phyloP scores from a whole-genome alignment of 306 rosid genomes.

The Begonia fuchsioides region DNA sequence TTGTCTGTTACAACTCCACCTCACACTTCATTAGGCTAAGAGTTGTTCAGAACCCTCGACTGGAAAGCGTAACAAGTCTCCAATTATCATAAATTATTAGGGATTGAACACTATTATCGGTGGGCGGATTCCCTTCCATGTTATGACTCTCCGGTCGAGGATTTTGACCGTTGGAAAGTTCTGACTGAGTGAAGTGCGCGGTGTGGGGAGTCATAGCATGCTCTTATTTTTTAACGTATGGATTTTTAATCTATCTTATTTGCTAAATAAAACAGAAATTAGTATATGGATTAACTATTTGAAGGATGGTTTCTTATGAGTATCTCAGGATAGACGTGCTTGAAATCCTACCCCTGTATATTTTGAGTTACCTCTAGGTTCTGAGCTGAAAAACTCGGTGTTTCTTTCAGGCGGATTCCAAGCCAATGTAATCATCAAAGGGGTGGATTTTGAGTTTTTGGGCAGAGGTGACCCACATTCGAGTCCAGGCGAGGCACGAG shows the following conservation, averaged over 20 bases:
- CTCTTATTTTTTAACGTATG: neutral
- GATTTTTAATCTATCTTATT: neutral
- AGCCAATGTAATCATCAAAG: conserved; percentile 36
- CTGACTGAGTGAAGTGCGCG: too few relatives aligned
- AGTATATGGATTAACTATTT: neutral
- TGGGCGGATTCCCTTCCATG: too few relatives aligned
- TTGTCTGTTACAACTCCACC: too few relatives aligned
- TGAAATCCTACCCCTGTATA: neutral
- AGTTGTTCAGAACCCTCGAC: too few relatives aligned
- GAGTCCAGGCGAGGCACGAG: conserved; percentile 23
- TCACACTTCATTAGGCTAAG: too few relatives aligned
- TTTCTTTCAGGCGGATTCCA: conserved; percentile 31
- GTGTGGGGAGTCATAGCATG: too few relatives aligned
- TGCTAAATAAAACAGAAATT: neutral
- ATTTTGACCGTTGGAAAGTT: too few relatives aligned
- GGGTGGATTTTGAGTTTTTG: conserved; percentile 41
- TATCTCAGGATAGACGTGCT: neutral
- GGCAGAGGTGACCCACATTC: conserved; percentile 16
- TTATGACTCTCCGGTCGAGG: too few relatives aligned
- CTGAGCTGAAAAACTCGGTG: neutral
- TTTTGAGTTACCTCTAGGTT: neutral
- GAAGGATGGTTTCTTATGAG: neutral
- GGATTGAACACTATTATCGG: too few relatives aligned
- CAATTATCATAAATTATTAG: too few relatives aligned
- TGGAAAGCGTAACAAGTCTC: too few relatives aligned